Percentiles rank a stretch among this genome's conserved stretches.
phyloP scores from a whole-genome alignment of 140 eudicot species.

The Anethum foeniculum region DNA sequence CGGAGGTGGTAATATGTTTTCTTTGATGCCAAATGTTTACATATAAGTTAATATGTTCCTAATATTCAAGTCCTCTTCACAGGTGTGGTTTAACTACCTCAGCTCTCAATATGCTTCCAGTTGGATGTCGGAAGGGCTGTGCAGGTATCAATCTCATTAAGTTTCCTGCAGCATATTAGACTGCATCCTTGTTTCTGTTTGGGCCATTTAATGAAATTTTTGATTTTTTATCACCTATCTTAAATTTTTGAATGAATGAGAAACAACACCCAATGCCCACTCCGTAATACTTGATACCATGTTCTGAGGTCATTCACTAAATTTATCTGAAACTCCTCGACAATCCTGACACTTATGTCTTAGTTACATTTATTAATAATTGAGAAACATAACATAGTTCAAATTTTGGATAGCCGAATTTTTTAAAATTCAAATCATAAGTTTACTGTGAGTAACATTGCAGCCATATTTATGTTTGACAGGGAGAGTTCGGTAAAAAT shows the following conservation, averaged over 20 bases:
- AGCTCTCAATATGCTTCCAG: conserved; percentile 92
- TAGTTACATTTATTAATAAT: background rate
- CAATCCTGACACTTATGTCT: background rate
- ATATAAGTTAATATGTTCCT: conserved; percentile 1
- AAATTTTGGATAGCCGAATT: background rate
- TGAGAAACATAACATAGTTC: background rate
- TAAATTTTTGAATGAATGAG: background rate
- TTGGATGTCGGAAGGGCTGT: conserved; percentile 96
- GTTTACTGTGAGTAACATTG: background rate
- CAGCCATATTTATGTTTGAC: conserved; percentile 14
- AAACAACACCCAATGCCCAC: background rate
- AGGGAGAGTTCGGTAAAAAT: conserved; percentile 91
- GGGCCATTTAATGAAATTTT: background rate
- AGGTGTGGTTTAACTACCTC: conserved; percentile 98
- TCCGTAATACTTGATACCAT: background rate
- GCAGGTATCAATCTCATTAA: conserved; percentile 43
- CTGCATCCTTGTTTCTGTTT: background rate
- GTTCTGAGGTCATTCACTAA: background rate
- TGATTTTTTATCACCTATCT: background rate
- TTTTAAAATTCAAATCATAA: background rate
- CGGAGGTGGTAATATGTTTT: background rate
- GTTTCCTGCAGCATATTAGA: background rate
- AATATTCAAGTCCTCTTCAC: conserved; percentile 14
- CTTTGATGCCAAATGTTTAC: too few relatives aligned
- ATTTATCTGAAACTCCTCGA: background rate